Conservation (phyloP, 805 yeast genomes). For the Ogataea siamensis region DNA sequence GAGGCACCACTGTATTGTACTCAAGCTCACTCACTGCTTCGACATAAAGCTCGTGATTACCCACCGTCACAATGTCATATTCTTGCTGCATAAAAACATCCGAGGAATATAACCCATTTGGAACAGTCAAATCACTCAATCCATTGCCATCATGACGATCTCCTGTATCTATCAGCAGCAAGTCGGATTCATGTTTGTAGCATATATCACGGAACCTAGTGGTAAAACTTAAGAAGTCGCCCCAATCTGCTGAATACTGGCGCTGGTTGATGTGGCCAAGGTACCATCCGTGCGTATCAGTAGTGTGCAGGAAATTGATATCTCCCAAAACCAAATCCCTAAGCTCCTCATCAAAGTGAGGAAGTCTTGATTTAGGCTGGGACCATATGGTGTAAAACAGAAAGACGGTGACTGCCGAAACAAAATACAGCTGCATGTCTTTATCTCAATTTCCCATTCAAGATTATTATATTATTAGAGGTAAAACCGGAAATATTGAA, state of each 20-base stretch:
- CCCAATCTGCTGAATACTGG: constrained; percentile 85
- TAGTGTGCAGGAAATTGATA: constrained; percentile 85
- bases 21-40: constrained; percentile 66
- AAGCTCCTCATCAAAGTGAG: constrained; percentile 37
- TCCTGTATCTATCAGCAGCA: constrained; percentile 81
- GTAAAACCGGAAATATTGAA: too few relatives aligned
- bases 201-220: constrained; percentile 41
- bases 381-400: constrained; percentile 3
- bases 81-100: constrained; percentile 61
- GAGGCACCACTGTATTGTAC: constrained; percentile 53
- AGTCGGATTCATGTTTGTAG: constrained; percentile 48
- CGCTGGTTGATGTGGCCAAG: constrained; percentile 83
- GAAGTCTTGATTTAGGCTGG: constrained; percentile 18
- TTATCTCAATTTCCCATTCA: background rate
- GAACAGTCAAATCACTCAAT: constrained; percentile 69
- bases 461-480: too few relatives aligned
- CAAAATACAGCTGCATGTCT: background rate
- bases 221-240: constrained; percentile 76
- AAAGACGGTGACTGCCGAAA: background rate
- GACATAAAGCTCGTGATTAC: constrained; percentile 86
- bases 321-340: constrained; percentile 67
- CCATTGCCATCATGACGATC: constrained; percentile 97
- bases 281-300: constrained; percentile 98
- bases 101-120: constrained; percentile 66
- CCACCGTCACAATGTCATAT: constrained; percentile 79